Evolutionary conservation across 768 basidiomycete species (phyloP).

Genomic region (Thelephora ganbajun): DNA sequence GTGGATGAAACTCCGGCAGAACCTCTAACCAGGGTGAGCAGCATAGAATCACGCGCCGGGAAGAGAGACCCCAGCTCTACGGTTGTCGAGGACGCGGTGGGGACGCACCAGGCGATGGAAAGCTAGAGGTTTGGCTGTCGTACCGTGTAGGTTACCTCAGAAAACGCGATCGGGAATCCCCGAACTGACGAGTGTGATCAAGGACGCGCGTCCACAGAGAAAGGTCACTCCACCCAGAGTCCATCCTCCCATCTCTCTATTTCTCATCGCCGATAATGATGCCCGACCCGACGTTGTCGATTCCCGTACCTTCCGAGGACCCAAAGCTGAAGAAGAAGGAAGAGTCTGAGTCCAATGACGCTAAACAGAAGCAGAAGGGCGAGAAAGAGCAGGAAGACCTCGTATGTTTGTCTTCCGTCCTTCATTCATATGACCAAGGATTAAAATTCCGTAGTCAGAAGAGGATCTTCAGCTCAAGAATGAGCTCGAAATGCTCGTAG

Average conservation of each 20-base stretch:
- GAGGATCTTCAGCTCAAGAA: slow-evolving; percentile 88
- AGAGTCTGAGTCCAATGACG: slow-evolving; percentile 33
- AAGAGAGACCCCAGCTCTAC: not conserved
- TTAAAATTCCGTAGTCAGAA: slow-evolving; percentile 52
- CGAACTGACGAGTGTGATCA: too few species aligned
- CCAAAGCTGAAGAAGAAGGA: slow-evolving; percentile 44
- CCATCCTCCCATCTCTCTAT: too few species aligned
- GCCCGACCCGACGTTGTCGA: slow-evolving; percentile 45
- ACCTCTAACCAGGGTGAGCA: not conserved
- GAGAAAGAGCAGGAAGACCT: slow-evolving; percentile 54
- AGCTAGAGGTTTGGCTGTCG: too few species aligned
- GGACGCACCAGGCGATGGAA: too few species aligned
- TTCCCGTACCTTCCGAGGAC: slow-evolving; percentile 59
- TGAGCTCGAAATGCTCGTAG: slow-evolving; percentile 94
- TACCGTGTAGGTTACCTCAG: too few species aligned
- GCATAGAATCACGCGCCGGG: not conserved
- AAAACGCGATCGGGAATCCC: too few species aligned
- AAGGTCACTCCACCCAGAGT: too few species aligned
- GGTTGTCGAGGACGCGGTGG: not conserved
- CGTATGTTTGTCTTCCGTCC: slow-evolving; percentile 32
- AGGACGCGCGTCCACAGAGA: too few species aligned
- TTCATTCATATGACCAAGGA: not conserved
- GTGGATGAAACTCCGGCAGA: not conserved
- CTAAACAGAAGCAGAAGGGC: slow-evolving; percentile 20
- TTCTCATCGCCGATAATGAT: slow-evolving; percentile 18